Conservation (phyloP, 805 yeast species). For the Candida loeiensis region DNA sequence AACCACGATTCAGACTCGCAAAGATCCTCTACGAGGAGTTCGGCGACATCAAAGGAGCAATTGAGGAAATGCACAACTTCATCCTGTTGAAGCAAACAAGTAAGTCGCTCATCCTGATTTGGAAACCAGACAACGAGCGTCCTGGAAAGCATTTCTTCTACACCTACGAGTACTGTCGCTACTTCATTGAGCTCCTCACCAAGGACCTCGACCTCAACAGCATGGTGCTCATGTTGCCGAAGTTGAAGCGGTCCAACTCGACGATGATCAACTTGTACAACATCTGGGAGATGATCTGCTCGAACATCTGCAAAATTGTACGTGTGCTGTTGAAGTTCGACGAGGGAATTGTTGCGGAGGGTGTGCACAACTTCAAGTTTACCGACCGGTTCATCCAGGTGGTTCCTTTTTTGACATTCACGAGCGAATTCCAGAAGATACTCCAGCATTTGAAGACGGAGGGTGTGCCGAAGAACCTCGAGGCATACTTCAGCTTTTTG, state of each 20-base stretch:
- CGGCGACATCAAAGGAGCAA: constrained; percentile 51
- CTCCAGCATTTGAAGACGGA: constrained; percentile 21
- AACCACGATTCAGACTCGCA: constrained; percentile 73
- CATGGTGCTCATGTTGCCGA: constrained; percentile 59
- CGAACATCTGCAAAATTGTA: constrained; percentile 48
- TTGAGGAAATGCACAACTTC: constrained; percentile 58
- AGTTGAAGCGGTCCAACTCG: constrained; percentile 73
- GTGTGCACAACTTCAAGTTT: constrained; percentile 22
- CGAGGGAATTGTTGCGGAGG: constrained; percentile 13
- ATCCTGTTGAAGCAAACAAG: constrained; percentile 64
- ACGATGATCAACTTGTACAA: constrained; percentile 64
- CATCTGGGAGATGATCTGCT: constrained; percentile 65
- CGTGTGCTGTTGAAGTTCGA: constrained; percentile 43
- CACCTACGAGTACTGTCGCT: constrained; percentile 63
- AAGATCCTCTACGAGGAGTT: constrained; percentile 54
- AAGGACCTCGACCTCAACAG: constrained; percentile 54
- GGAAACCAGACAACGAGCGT: constrained; percentile 90
- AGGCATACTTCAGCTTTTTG: constrained; percentile 42
- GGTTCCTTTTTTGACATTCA: constrained; percentile 43
- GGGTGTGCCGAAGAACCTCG: constrained; percentile 37
- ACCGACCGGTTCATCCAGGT: constrained; percentile 52
- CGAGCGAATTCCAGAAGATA: constrained; percentile 31
- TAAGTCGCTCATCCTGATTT: constrained; percentile 74
- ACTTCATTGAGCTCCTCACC: constrained; percentile 55
- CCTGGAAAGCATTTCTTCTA: constrained; percentile 92